Percentiles rank a stretch among this genome's conserved stretches.
phyloP scores from a whole-genome alignment of 2,329 filamentous ascomycete species.

The Mycogone perniciosa region DNA sequence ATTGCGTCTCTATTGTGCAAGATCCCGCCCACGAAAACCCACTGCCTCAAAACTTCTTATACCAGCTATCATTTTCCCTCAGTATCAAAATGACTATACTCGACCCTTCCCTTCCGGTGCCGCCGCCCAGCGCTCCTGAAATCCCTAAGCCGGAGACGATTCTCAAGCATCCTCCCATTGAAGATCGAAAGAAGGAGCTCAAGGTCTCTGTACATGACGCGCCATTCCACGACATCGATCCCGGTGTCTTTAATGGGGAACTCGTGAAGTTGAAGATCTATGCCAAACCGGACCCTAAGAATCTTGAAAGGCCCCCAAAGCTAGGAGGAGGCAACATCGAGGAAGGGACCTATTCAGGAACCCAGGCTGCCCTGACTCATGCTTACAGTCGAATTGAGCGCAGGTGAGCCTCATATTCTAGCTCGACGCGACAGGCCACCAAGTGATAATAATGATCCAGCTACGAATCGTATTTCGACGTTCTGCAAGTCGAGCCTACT shows the following conservation, averaged over 20 bases:
- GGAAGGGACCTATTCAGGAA: conserved; percentile 28
- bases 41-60: no score
- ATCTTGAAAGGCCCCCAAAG: conserved; percentile 17
- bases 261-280: conserved; percentile 25
- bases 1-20: no score
- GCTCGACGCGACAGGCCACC: no score
- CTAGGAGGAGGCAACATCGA: conserved; percentile 24
- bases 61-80: neutral
- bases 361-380: conserved; percentile 30
- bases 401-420: conserved; percentile 21
- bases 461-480: conserved; percentile 29
- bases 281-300: conserved; percentile 18
- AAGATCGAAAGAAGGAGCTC: conserved; percentile 21
- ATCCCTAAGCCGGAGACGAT: conserved; percentile 11
- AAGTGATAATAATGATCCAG: no score
- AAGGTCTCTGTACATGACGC: conserved; percentile 20
- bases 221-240: conserved; percentile 27
- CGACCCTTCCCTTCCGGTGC: neutral
- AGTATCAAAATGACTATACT: neutral
- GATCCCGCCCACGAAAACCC: no score
- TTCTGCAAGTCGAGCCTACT: conserved; percentile 27
- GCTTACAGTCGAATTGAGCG: conserved; percentile 29
- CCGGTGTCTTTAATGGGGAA: conserved; percentile 28
- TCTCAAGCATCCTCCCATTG: conserved; percentile 23
- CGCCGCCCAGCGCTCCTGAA: neutral